Percentiles rank a stretch among this genome's conserved stretches.
Evolutionary conservation across 2,329 filamentous ascomycete species (phyloP).

Genomic region (Pyricularia sp.): DNA sequence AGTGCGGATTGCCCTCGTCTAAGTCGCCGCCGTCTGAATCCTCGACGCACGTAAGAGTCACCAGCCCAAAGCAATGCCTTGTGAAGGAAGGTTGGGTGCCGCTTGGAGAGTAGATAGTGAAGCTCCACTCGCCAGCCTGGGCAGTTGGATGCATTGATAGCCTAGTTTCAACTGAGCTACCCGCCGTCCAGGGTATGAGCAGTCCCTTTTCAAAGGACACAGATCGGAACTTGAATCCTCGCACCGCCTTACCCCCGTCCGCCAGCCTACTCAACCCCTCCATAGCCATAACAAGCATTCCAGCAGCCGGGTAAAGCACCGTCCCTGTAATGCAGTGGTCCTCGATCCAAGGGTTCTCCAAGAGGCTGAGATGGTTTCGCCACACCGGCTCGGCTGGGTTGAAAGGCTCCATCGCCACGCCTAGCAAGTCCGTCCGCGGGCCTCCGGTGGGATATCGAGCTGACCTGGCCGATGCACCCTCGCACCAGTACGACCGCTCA

Average conservation of each 20-base stretch:
- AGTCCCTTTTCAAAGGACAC: slow-evolving; percentile 8
- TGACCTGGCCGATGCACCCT: slow-evolving; percentile 10
- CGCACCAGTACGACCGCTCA: slow-evolving; percentile 26
- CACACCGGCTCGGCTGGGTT: slow-evolving; percentile 23
- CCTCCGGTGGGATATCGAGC: not conserved
- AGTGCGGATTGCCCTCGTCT: slow-evolving; percentile 3
- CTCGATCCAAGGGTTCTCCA: slow-evolving; percentile 32
- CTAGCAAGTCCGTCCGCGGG: slow-evolving; percentile 18
- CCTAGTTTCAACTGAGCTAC: slow-evolving; percentile 25
- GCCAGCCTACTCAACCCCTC: not conserved
- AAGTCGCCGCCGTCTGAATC: not conserved
- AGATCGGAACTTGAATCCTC: slow-evolving; percentile 9
- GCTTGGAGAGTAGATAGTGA: slow-evolving; percentile 30
- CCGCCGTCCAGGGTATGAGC: slow-evolving; percentile 3
- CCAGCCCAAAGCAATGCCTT: slow-evolving; percentile 24
- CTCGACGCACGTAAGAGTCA: slow-evolving; percentile 17
- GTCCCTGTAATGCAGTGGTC: slow-evolving; percentile 31
- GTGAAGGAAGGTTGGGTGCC: slow-evolving; percentile 16
- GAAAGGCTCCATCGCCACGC: slow-evolving; percentile 13
- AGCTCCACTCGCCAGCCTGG: not conserved
- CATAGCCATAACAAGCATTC: slow-evolving; percentile 22
- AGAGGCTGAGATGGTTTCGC: slow-evolving; percentile 32
- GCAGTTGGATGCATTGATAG: not conserved
- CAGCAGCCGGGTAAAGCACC: slow-evolving; percentile 26
- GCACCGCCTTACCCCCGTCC: not conserved